A percentile compares a stretch with the other conserved stretches of the same genome.
phyloP scores from a whole-genome alignment of 2,329 filamentous ascomycete species.

The Penicillium sp. region DNA sequence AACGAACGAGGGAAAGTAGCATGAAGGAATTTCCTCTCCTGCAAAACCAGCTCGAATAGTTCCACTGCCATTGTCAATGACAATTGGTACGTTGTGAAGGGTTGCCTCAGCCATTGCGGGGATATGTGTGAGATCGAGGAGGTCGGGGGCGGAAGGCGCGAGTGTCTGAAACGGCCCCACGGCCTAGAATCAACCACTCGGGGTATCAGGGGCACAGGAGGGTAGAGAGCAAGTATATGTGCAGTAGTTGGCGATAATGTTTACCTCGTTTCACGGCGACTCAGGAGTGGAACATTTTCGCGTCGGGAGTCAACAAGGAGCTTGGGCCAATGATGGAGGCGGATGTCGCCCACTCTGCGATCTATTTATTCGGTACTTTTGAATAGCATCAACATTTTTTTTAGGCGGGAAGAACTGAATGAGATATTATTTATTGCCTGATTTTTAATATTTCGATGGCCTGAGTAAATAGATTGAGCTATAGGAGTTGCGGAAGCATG shows the following conservation, averaged over 20 bases:
- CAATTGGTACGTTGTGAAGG: constrained; percentile 95
- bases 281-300: constrained; percentile 21
- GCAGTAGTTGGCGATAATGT: constrained; percentile 12
- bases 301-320: constrained; percentile 34
- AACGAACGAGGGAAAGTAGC: constrained; percentile 95
- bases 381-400: not conserved
- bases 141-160: constrained; percentile 17
- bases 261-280: constrained; percentile 4
- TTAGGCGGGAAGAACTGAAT: not conserved
- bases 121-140: constrained; percentile 13
- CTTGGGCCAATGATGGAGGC: constrained; percentile 32
- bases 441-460: too few relatives aligned
- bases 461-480: too few relatives aligned
- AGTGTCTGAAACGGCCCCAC: constrained; percentile 29
- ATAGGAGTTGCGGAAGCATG: too few relatives aligned
- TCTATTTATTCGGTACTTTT: not conserved
- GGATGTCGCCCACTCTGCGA: not conserved
- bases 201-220: constrained; percentile 3
- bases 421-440: too few relatives aligned
- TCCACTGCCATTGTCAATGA: constrained; percentile 97
- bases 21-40: constrained; percentile 91
- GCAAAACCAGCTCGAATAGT: constrained; percentile 97
- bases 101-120: constrained; percentile 57
- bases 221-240: constrained; percentile 10
- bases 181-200: constrained; percentile 24